Percentiles rank a stretch among this genome's conserved stretches.
Evolutionary conservation across 2,329 filamentous ascomycete species (phyloP).

Genomic region (Pyrenophora teres): DNA sequence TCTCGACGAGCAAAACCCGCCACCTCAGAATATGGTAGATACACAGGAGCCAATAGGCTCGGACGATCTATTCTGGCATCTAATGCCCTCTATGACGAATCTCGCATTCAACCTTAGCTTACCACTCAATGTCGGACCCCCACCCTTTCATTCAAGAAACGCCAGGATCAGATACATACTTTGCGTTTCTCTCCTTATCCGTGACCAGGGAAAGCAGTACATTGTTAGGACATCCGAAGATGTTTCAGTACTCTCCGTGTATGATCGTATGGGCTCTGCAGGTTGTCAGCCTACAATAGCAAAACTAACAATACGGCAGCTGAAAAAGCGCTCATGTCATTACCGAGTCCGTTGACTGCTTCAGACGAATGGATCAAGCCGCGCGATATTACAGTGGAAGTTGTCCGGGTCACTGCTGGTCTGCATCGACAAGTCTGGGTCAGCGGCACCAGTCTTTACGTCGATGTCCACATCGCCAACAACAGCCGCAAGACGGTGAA

Average conservation of each 20-base stretch:
- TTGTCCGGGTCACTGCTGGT: slow-evolving; percentile 56
- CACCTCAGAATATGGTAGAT: slow-evolving; percentile 57
- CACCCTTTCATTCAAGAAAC: slow-evolving; percentile 58
- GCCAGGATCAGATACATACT: slow-evolving; percentile 58
- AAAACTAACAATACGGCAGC: slow-evolving; percentile 39
- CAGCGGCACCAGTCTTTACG: slow-evolving; percentile 60
- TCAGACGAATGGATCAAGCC: slow-evolving; percentile 54
- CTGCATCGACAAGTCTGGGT: slow-evolving; percentile 64
- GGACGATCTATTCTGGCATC: slow-evolving; percentile 54
- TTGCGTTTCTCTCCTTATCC: slow-evolving; percentile 54
- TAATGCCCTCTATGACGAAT: slow-evolving; percentile 53
- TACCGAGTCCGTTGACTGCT: slow-evolving; percentile 58
- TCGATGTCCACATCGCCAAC: slow-evolving; percentile 59
- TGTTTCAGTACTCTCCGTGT: slow-evolving; percentile 57
- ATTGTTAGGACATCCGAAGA: slow-evolving; percentile 57
- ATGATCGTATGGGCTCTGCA: slow-evolving; percentile 52
- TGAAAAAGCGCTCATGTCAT: slow-evolving; percentile 59
- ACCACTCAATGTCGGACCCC: slow-evolving; percentile 59
- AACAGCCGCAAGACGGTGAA: slow-evolving; percentile 56
- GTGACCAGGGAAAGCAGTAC: slow-evolving; percentile 55
- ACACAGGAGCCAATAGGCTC: slow-evolving; percentile 46
- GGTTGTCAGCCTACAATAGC: neutral
- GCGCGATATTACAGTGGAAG: slow-evolving; percentile 49
- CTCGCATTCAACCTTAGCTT: slow-evolving; percentile 59
- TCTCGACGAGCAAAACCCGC: slow-evolving; percentile 56